Evolutionary conservation across 1,139 yeast genomes (phyloP), one percentile per base, ranked within the genome.

Genomic region (Blastobotrys buckinghamii): DNA sequence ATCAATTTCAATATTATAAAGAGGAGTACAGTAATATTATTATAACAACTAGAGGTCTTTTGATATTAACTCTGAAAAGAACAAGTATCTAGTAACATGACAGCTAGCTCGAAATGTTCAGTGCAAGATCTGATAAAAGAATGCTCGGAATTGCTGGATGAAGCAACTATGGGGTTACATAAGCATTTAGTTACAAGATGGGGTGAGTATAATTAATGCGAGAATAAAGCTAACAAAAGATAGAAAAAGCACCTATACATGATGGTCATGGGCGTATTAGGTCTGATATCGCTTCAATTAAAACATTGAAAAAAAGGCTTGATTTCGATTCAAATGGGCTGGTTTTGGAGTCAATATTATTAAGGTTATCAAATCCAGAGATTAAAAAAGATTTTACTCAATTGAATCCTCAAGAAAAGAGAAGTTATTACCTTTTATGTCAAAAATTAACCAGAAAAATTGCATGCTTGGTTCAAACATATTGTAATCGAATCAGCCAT

Each of bases 141-240:
- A 6, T 41, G 44, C 13, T 2, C 33, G 15, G 19, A 41, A 17
- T 30, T 32, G 5, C 22, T 41, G 2, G 44, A 41, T 32, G 38
- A 41, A 17, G n/a, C 38, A 12, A 41, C 44, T 7, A 10, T 37
- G 19, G 38, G 44, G 2, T 19, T 41, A 12, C 44, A 41, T 16
- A 13, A 17, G 4, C 15, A 32, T 9, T 30, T 41, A 12, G 44
- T 24, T 2, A 3, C 26, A 26, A 36, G 44, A 5, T 41, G 44
- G 44, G 32, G 43, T 30, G 20, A 40, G 43, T 40, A 19, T 17
- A 15, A 6, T 5, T 35, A 22, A 5, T 20, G 13, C 12, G 5
- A 34, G 5, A 16, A 34, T 3, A 8, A 19, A 16, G 9, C 38
- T 34, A 34, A 34, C 38, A 34, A 22, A 22, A 22, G 9, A 6